A percentile compares a stretch with the other conserved stretches of the same genome.
These are phyloP conservation scores for Leccinum boreale DNA, from an alignment of 768 basidiomycete genomes.

Conservation along the genomic window DNA sequence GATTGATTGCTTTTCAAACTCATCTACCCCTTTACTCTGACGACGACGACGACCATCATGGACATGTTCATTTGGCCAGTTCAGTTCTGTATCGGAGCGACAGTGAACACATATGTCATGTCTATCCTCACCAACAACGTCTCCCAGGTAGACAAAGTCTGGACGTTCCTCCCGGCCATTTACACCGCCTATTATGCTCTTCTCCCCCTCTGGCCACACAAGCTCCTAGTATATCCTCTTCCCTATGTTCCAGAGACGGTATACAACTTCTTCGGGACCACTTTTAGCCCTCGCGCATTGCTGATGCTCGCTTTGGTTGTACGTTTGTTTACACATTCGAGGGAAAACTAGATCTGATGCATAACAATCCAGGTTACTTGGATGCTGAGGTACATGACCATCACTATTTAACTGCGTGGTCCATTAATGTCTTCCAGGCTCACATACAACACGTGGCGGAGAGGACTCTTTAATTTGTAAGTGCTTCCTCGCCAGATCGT, in stretches of 20 bases:
- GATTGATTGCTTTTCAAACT: no score
- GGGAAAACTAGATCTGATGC: background rate
- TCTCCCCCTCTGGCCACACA: conserved; percentile 54
- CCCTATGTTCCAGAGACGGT: conserved; percentile 57
- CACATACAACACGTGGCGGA: conserved; percentile 77
- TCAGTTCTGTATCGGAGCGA: conserved; percentile 53
- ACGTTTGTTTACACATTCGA: conserved; percentile 17
- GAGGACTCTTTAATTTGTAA: conserved; percentile 76
- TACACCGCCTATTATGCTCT: conserved; percentile 84
- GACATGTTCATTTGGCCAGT: conserved; percentile 53
- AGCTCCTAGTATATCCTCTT: conserved; percentile 33
- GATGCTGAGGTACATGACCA: conserved; percentile 51
- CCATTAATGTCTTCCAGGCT: conserved; percentile 41
- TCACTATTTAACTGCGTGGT: conserved; percentile 10
- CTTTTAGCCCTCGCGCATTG: conserved; percentile 67
- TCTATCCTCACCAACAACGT: conserved; percentile 75
- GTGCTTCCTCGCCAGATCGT: conserved; percentile 17
- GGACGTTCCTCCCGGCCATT: conserved; percentile 76
- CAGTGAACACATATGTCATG: conserved; percentile 48
- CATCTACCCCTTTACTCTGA: no score
- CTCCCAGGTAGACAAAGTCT: conserved; percentile 83
- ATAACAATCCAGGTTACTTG: conserved; percentile 39
- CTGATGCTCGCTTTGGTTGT: conserved; percentile 73
- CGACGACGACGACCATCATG: conserved; percentile 4
- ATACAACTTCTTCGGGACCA: conserved; percentile 30